Evolutionary conservation across 2,329 filamentous ascomycete species (phyloP), one percentile per base, ranked within the genome.

Genomic region (Botrytis fragariae): DNA sequence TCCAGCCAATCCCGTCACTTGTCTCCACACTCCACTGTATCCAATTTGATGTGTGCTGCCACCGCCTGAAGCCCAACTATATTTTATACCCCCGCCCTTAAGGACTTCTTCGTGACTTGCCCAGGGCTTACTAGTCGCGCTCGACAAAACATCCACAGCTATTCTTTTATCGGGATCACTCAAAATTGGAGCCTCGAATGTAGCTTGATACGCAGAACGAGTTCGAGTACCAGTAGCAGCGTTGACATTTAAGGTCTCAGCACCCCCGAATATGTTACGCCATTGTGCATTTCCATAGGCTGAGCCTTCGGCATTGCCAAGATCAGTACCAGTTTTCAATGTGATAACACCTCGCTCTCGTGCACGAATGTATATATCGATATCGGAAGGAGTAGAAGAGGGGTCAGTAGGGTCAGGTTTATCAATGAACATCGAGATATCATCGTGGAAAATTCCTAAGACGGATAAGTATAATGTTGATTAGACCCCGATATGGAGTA

Each of bases 221-320:
- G 96, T 98, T 62, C 96, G 89, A 10, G 95, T 98, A 73, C 96
- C 96, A 37, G 95, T 85, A 45, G 94, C 95, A 67, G 93, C 95
- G 79, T 97, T 95, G 74, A 97, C 85, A 70, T 93, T 93, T 75
- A 99, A 84, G 73, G 92, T 92, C 84, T 99, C 96, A 37, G 95
- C 96, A 57, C 96, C 96, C 69, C 96, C 96, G 81, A 99, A 93
- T 74, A 99, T 88, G 83, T 99, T 99, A 77, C 96, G 91, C 86
- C 94, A 91, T 69, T 95, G 87, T 62, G 94, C 87, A 77, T 96
- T 95, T 77, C 93, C 91, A 81, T 97, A 98, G 6, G 95, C 95
- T 12, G 95, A 97, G 51, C 95, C 96, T 83, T 99, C 96, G 35
- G 93, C 91, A 80, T 97, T 97, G 75, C 96, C 96, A 63, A 97